Evolutionary conservation across 192 early-diverging fungal species (phyloP), one percentile per base, ranked within the genome.

Genomic region (Coemansia sp.): DNA sequence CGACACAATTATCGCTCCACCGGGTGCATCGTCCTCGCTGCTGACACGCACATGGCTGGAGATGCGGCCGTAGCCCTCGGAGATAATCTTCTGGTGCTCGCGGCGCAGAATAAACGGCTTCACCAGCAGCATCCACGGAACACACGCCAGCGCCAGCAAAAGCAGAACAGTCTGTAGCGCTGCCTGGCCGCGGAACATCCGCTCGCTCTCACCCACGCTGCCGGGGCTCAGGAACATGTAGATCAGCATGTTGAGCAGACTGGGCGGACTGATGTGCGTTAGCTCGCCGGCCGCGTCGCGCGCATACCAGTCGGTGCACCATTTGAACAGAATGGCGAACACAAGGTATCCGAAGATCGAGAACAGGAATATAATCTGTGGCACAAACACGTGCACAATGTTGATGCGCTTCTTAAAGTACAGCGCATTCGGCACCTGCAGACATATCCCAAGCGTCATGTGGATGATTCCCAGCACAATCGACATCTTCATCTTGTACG

Each of bases 401-500:
- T 90, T 89, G 64, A 89, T 83, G 60, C 85, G 83, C 65, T 93
- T 89, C 66, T 89, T 87, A 76, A 94, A 98, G 84, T 97, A 91
- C 65, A 92, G 68, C 74, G 96, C 92, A 71, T 99, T 99, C 61
- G 87, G 91, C 32, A 97, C 86, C 59, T 94, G 87, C 72, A 99
- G 84, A 62, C 88, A 87, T 62, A 97, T 93, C 48, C 93, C 98
- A 77, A 98, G 95, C 23, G 90, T 85, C 98, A 99, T 99, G 49
- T 98, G 98, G 67, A 97, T 86, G 21, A 98, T 95, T 65, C 98
- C 98, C 23, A 99, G 64, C 56, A 99, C 87, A 72, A 99, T 90
- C 7, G 95, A 92, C 91, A 94, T 92, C 82, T 99, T 99, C 98
- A 99, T 99, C 88, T 99, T 99, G 88, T 99, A 99, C 58, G 96